Percentiles rank a stretch among this genome's conserved stretches.
Conservation (phyloP, 805 yeast species). For the Zygosaccharomyces kombuchaensis region DNA sequence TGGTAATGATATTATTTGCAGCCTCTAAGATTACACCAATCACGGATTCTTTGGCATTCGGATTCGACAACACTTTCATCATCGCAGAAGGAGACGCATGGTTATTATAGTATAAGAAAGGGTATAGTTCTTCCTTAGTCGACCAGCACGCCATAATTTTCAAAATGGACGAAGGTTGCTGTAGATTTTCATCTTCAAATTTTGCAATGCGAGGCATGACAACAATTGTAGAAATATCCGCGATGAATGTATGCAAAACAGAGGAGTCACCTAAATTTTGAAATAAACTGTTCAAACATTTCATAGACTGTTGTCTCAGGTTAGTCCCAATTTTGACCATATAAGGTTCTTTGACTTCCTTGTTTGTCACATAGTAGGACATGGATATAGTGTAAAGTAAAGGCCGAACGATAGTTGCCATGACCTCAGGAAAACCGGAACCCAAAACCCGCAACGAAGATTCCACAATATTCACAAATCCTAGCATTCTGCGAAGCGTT, state of each 20-base stretch:
- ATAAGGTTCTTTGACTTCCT: slow-evolving; percentile 21
- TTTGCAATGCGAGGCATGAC: slow-evolving; percentile 59
- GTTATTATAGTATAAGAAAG: slow-evolving; percentile 54
- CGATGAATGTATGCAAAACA: slow-evolving; percentile 54
- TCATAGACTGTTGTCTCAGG: slow-evolving; percentile 65
- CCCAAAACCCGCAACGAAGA: slow-evolving; percentile 46
- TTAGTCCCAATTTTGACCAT: slow-evolving; percentile 47
- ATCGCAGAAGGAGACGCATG: slow-evolving; percentile 52
- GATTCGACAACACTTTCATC: slow-evolving; percentile 48
- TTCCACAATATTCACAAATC: slow-evolving; percentile 50
- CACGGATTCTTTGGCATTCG: slow-evolving; percentile 65
- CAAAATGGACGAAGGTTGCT: slow-evolving; percentile 77
- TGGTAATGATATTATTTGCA: slow-evolving; percentile 43
- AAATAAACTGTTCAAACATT: slow-evolving; percentile 56
- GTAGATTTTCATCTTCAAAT: slow-evolving; percentile 74
- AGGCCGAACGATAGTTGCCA: slow-evolving; percentile 52
- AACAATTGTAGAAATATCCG: slow-evolving; percentile 48
- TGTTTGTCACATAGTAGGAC: slow-evolving; percentile 44
- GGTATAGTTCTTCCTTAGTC: slow-evolving; percentile 40
- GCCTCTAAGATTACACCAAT: slow-evolving; percentile 52
- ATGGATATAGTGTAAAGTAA: slow-evolving; percentile 50
- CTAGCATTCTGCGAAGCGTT: slow-evolving; percentile 49
- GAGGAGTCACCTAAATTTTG: slow-evolving; percentile 45
- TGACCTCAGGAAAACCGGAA: slow-evolving; percentile 44
- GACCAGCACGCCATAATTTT: slow-evolving; percentile 61